Base-by-base conservation (phyloP, 108 stramenopile genomes). In the Skeletonema tropicum region DNA sequence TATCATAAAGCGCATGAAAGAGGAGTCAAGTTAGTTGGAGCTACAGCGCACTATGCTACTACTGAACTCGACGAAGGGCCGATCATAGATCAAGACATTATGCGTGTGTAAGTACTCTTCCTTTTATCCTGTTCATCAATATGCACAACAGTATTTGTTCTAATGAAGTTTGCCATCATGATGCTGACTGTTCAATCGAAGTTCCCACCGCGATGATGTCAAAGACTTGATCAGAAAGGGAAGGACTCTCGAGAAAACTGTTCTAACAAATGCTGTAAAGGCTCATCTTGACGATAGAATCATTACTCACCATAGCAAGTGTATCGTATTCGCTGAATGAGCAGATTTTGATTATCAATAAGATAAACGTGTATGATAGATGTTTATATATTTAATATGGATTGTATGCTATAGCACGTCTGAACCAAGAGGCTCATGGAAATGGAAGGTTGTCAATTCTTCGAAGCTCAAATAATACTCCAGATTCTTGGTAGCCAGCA, bases 1-100 rank as follows among this genome's bases (percentile, higher is more conserved):
- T 90, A 96, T 74, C 90, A 92, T 52, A 71, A 76, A 29, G 94
- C 94, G 2, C 86, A 89, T 64, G 92, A 92, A 38, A 86, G 94
- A 30, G 94, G 94, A 13, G 94, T 96, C 10, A 96, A 96, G 72
- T 71, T 96, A 39, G 90, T 96, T 61, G 94, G 94, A 13, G 94
- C 94, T 8, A 94, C 94, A 29, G 89, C 90, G 5, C 90, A 93
- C 60, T 91, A 89, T 64, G 78, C 91, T 1, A 95, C 94, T 3
- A 64, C 71, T 17, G 87, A 92, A 71, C 75, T 96, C 52, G 94
- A 94, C 68, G 88, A 92, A 10, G 94, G 93, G 5, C 92, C 94
- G 0, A 95, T 95, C 67, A 89, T 95, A 26, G 92, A 92, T 52
- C 94, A 95, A 77, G 80, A 84, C 64, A 64, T 73, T 71, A 88